Conservation (phyloP, 768 basidiomycete genomes). For the Naganishia friedmannii region DNA sequence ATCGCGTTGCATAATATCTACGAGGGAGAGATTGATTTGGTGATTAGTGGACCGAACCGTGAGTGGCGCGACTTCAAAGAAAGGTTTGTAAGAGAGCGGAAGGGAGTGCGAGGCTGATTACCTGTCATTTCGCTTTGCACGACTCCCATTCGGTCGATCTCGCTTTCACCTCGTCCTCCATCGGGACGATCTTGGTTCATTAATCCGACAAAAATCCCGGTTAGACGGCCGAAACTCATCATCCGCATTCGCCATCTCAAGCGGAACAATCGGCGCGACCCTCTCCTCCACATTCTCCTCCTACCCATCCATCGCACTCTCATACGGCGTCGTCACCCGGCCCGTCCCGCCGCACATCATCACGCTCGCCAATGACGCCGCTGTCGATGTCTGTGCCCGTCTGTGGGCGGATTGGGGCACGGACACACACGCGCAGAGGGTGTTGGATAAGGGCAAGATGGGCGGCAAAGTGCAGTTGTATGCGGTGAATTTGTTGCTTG, state of each 20-base stretch:
- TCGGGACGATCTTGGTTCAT: too few relatives aligned
- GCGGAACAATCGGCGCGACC: constrained; percentile 88
- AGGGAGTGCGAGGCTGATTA: too few relatives aligned
- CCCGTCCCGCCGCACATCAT: constrained; percentile 64
- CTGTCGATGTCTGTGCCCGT: constrained; percentile 65
- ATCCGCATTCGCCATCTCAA: constrained; percentile 85
- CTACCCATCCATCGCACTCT: constrained; percentile 77
- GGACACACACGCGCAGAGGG: constrained; percentile 54
- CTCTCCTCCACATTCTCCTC: constrained; percentile 62
- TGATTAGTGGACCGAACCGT: constrained; percentile 55
- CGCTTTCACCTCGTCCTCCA: too few relatives aligned
- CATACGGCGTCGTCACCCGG: constrained; percentile 74
- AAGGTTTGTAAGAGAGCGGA: too few relatives aligned
- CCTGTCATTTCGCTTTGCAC: too few relatives aligned
- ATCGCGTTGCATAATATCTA: constrained; percentile 86
- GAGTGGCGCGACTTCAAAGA: constrained; percentile 4
- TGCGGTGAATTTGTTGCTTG: constrained; percentile 75
- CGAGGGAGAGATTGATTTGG: constrained; percentile 80
- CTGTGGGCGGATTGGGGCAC: constrained; percentile 83
- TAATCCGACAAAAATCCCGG: too few relatives aligned
- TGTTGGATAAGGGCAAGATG: constrained; percentile 55
- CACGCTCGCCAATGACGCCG: constrained; percentile 70
- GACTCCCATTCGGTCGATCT: too few relatives aligned
- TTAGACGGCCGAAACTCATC: constrained; percentile 53
- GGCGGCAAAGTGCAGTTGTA: constrained; percentile 59